Evolutionary conservation across 2,329 filamentous ascomycete genomes (phyloP).

Genomic region (Orbilia oligospora): DNA sequence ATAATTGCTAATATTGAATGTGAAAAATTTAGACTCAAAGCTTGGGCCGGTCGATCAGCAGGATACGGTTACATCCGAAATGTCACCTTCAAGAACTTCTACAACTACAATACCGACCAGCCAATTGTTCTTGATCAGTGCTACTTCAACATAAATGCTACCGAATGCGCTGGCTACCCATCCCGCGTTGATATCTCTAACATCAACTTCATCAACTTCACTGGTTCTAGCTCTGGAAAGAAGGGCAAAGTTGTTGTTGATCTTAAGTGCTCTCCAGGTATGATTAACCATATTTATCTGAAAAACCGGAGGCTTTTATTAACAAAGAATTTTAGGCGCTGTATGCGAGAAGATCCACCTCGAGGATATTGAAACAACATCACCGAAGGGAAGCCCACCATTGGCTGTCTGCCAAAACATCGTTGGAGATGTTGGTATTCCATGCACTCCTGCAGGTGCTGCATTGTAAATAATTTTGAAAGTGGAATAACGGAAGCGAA

Average conservation of each 20-base stretch:
- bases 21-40: constrained; percentile 71
- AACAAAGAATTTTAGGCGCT: constrained; percentile 64
- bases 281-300: neutral
- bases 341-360: constrained; percentile 73
- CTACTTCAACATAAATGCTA: constrained; percentile 74
- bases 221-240: constrained; percentile 73
- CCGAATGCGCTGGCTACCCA: constrained; percentile 72
- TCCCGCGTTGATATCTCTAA: constrained; percentile 74
- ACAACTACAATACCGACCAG: constrained; percentile 73
- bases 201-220: constrained; percentile 74
- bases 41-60: constrained; percentile 73
- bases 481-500: neutral
- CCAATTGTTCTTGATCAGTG: constrained; percentile 75
- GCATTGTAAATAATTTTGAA: constrained; percentile 16
- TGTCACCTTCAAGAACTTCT: constrained; percentile 75
- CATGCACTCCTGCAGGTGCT: constrained; percentile 48
- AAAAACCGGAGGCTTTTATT: neutral
- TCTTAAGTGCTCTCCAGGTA: constrained; percentile 72
- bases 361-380: constrained; percentile 72
- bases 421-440: constrained; percentile 69
- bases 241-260: constrained; percentile 72
- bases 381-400: constrained; percentile 68
- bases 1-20: constrained; percentile 64
- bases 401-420: constrained; percentile 66
- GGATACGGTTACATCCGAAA: constrained; percentile 76